Conservation (phyloP, 2,329 filamentous ascomycete genomes). For the Botryosphaeria dothidea region DNA sequence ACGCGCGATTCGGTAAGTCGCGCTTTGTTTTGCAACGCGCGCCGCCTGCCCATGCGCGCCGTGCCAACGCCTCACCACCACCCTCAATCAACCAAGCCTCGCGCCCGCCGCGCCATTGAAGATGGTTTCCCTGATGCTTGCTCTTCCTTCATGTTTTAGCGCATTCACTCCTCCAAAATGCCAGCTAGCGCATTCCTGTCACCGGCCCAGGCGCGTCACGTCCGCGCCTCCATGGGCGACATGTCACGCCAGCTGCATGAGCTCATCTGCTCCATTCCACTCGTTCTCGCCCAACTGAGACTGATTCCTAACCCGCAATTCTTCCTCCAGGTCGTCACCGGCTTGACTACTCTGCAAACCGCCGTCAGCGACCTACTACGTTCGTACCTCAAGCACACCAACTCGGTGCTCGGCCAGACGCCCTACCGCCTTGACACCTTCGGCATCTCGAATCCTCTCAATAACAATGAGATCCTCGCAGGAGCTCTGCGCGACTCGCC, state of each 20-base stretch:
- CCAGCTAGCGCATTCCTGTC: conserved; percentile 2
- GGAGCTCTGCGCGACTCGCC: conserved; percentile 27
- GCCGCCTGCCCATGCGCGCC: conserved; percentile 21
- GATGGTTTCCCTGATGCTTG: conserved; percentile 1
- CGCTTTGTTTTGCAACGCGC: conserved; percentile 20
- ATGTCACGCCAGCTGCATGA: conserved; percentile 20
- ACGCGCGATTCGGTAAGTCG: conserved; percentile 78
- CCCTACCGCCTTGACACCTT: conserved; percentile 23
- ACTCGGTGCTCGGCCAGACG: conserved; percentile 63
- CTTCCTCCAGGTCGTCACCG: conserved; percentile 65
- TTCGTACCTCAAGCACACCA: conserved; percentile 87
- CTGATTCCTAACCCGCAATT: conserved; percentile 10
- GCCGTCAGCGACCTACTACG: conserved; percentile 77
- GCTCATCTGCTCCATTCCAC: conserved; percentile 24
- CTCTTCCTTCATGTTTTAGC: conserved; percentile 3
- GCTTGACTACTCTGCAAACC: conserved; percentile 73
- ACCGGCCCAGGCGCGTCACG: conserved; percentile 15
- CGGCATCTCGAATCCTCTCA: conserved; percentile 34
- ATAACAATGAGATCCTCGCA: conserved; percentile 44
- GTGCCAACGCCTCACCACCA: conserved; percentile 17
- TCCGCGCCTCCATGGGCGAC: conserved; percentile 8
- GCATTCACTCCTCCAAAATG: conserved; percentile 1
- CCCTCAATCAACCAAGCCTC: background rate
- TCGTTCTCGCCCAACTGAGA: conserved; percentile 4
- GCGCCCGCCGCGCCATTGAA: conserved; percentile 12